Evolutionary conservation across 2,329 filamentous ascomycete species (phyloP), one percentile per base, ranked within the genome.

Genomic region (Aspergillus sp.): DNA sequence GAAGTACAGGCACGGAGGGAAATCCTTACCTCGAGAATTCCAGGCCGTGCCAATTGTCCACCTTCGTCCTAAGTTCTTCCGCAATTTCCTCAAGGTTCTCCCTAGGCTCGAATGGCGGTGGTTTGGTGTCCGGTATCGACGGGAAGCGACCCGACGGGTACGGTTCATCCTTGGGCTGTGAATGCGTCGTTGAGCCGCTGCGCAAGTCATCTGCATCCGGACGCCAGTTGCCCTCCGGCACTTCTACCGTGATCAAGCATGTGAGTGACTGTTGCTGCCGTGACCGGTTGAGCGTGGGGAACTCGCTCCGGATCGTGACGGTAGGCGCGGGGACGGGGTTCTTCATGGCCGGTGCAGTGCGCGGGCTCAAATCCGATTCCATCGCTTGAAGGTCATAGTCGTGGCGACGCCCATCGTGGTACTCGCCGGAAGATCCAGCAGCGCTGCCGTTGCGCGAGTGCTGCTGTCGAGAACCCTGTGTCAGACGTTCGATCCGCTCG

Each of bases 31-130:
- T 87, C 72, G 88, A 87, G 72, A 97, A 97, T 73, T 98, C 94
- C 22, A 99, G 83, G 0, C 95, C 94, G 75, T 99, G 95, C 95
- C 95, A 99, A 70, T 98, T 97, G 71, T 99, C 95, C 11, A 99
- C 95, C n/a, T 93, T 89, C 50, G 82, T 87, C 61, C 92, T 88
- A 61, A 99, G 80, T 65, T 89, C 91, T 72, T 97, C 92, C 0
- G 93, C 96, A 72, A 95, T 91, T 66, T 94, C 89, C 58, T 95
- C 90, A 60, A 98, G 76, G 5, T 88, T 88, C 69, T 93, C 91
- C 3, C 87, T 83, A 2, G 91, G 85, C 75, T 96, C 92, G 68
- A 91, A 91, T 1, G 90, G 89, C 62, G 86, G 84, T 65, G 90
- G 87, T 2, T 85, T 83, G 8, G 87, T 84, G 30, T 77, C 76